Conservation (phyloP, 805 yeast species). For the Millerozyma acaciae region DNA sequence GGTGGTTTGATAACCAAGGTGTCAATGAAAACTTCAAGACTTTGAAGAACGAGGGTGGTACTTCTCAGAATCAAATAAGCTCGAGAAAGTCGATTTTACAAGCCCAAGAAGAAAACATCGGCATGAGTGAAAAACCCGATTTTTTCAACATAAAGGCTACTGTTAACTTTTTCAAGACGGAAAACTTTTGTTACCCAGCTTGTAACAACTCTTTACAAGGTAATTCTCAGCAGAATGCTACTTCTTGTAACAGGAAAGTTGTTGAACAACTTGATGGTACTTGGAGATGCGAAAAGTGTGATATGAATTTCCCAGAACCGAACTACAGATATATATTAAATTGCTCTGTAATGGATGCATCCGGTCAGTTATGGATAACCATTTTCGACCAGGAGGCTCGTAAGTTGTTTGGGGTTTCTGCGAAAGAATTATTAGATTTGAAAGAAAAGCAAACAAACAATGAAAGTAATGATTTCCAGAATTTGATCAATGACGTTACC, state of each 20-base stretch:
- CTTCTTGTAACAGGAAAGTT: conserved; percentile 75
- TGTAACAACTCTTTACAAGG: conserved; percentile 53
- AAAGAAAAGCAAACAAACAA: conserved; percentile 27
- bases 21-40: conserved; percentile 56
- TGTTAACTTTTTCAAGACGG: conserved; percentile 65
- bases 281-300: conserved; percentile 95
- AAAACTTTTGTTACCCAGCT: conserved; percentile 85
- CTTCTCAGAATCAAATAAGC: conserved; percentile 37
- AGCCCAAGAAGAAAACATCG: conserved; percentile 65
- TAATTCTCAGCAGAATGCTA: conserved; percentile 11
- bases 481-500: conserved; percentile 44
- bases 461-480: conserved; percentile 43
- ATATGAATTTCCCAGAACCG: conserved; percentile 63
- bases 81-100: conserved; percentile 64
- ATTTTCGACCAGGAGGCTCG: conserved; percentile 83
- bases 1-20: conserved; percentile 92
- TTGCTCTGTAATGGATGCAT: conserved; percentile 70
- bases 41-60: conserved; percentile 50
- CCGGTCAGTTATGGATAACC: conserved; percentile 84
- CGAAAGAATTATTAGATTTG: conserved; percentile 57
- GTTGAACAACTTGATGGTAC: conserved; percentile 64
- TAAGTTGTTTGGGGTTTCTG: conserved; percentile 57
- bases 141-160: conserved; percentile 74
- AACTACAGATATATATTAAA: conserved; percentile 75
- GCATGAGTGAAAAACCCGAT: conserved; percentile 74